Conservation (phyloP, 306 rosid species). For the Ormosia emarginata region DNA sequence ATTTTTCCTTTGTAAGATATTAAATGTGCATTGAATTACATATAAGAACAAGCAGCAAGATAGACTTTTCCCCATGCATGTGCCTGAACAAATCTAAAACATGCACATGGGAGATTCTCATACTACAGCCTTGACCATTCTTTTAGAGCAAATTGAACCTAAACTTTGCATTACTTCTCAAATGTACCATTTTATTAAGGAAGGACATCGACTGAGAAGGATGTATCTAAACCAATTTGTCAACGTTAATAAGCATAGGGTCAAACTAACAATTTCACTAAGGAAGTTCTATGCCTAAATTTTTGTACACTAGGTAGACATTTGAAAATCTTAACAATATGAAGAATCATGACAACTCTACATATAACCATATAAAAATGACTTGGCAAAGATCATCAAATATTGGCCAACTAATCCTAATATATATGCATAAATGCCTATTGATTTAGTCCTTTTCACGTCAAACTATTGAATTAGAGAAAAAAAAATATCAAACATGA, state of each 20-base stretch:
- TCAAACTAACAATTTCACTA: neutral
- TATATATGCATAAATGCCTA: neutral
- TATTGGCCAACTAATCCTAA: neutral
- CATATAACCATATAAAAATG: neutral
- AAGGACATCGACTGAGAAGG: neutral
- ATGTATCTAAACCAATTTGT: neutral
- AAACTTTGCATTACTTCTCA: neutral
- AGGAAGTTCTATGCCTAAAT: neutral
- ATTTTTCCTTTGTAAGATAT: neutral
- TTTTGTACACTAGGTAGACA: neutral
- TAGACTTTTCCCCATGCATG: neutral
- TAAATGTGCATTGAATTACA: neutral
- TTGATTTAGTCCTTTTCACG: neutral
- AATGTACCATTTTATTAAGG: neutral
- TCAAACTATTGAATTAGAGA: no score
- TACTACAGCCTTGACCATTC: neutral
- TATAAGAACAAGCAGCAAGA: neutral
- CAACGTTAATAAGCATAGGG: no score
- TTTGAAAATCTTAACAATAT: neutral
- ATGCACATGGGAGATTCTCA: constrained; percentile 15
- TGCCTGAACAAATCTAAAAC: neutral
- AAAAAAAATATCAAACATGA: no score
- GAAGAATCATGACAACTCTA: neutral
- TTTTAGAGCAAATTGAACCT: neutral
- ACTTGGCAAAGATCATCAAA: neutral